Evolutionary conservation across 2,329 filamentous ascomycete species (phyloP).

Genomic region (Lecanosticta acicola): DNA sequence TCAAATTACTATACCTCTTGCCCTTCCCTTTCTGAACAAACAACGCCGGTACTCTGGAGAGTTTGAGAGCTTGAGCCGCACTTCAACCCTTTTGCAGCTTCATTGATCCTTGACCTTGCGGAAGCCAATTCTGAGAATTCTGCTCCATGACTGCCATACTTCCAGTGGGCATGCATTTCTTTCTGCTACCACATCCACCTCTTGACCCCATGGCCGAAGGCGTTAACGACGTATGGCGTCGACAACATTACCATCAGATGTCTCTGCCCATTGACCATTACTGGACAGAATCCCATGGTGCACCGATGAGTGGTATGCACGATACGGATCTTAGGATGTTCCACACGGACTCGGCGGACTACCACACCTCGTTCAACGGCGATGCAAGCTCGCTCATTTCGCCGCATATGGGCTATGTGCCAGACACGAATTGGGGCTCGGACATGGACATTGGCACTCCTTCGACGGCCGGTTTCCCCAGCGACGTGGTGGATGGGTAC

Average conservation of each 20-base stretch:
- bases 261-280: slow-evolving; percentile 13
- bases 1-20: not conserved
- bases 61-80: slow-evolving; percentile 14
- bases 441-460: slow-evolving; percentile 30
- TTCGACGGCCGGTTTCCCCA: slow-evolving; percentile 21
- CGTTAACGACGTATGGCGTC: slow-evolving; percentile 19
- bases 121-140: slow-evolving; percentile 21
- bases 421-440: slow-evolving; percentile 22
- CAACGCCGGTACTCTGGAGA: slow-evolving; percentile 5
- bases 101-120: slow-evolving; percentile 13
- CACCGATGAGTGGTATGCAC: slow-evolving; percentile 21
- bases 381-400: slow-evolving; percentile 21
- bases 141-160: slow-evolving; percentile 23
- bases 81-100: slow-evolving; percentile 19
- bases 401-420: slow-evolving; percentile 22
- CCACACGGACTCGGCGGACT: slow-evolving; percentile 17
- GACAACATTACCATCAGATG: slow-evolving; percentile 20
- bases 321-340: slow-evolving; percentile 29
- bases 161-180: slow-evolving; percentile 12
- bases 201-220: slow-evolving; percentile 17
- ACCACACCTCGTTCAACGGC: slow-evolving; percentile 17
- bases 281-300: slow-evolving; percentile 19
- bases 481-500: slow-evolving; percentile 21
- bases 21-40: slow-evolving; percentile 5
- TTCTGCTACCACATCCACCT: slow-evolving; percentile 9